These are phyloP conservation scores for Aspergillus funiculosus DNA, from an alignment of 495 filamentous ascomycete species.

Conservation along the genomic window DNA sequence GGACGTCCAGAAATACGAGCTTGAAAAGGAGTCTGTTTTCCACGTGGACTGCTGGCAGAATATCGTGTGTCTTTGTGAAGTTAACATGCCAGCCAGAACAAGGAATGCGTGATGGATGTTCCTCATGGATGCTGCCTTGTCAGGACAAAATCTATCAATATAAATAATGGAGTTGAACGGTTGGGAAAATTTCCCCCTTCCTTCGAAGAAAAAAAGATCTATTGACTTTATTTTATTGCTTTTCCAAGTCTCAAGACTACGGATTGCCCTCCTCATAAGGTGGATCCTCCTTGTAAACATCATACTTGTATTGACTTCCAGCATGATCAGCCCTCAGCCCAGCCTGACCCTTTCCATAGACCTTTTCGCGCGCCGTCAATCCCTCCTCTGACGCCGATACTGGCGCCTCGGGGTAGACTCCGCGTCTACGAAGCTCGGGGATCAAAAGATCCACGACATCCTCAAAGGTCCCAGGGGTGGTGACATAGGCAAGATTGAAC, in stretches of 20 bases:
- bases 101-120: too few relatives aligned
- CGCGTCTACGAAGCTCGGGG: conserved; percentile 52
- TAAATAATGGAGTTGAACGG: too few relatives aligned
- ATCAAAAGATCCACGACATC: conserved; percentile 57
- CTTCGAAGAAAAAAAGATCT: too few relatives aligned
- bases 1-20: too few relatives aligned
- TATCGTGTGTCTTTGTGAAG: too few relatives aligned
- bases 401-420: conserved; percentile 38
- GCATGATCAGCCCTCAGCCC: conserved; percentile 48
- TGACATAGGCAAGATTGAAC: conserved; percentile 51
- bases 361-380: conserved; percentile 54
- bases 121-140: too few relatives aligned
- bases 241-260: neutral
- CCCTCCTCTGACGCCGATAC: too few relatives aligned
- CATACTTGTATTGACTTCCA: conserved; percentile 52
- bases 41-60: too few relatives aligned
- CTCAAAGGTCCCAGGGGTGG: conserved; percentile 56
- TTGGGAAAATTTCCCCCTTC: too few relatives aligned
- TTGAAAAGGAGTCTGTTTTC: too few relatives aligned
- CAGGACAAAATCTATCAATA: too few relatives aligned
- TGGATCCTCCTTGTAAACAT: conserved; percentile 49
- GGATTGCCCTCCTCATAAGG: conserved; percentile 1
- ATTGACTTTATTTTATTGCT: neutral
- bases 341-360: conserved; percentile 53
- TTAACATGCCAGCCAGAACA: too few relatives aligned